Percentiles rank a stretch among this genome's conserved stretches.
Conservation (phyloP, 805 yeast species). For the Metahyphopichia silvanorum region DNA sequence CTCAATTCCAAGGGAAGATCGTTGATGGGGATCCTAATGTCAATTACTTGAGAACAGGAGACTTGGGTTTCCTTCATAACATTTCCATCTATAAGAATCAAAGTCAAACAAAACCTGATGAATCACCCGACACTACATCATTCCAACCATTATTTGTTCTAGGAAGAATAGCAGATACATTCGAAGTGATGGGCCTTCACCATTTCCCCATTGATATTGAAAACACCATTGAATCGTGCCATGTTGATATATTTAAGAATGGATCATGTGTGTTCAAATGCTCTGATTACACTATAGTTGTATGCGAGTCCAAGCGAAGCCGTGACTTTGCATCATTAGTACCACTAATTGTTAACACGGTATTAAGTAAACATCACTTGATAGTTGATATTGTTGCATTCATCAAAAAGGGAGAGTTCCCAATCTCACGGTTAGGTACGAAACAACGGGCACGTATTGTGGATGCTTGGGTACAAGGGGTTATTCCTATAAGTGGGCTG, state of each 20-base stretch:
- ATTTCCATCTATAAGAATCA: slow-evolving; percentile 47
- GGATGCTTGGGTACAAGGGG: slow-evolving; percentile 48
- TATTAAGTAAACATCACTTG: slow-evolving; percentile 77
- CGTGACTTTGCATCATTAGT: slow-evolving; percentile 67
- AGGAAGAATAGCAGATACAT: slow-evolving; percentile 81
- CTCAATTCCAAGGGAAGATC: slow-evolving; percentile 62
- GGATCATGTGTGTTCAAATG: slow-evolving; percentile 73
- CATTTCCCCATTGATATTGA: slow-evolving; percentile 88
- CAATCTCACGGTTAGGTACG: slow-evolving; percentile 68
- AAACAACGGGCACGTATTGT: slow-evolving; percentile 74
- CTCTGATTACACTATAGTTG: slow-evolving; percentile 72
- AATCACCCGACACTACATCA: slow-evolving; percentile 21
- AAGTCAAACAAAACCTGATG: slow-evolving; percentile 11
- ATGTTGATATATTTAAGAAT: slow-evolving; percentile 54
- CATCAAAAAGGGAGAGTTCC: slow-evolving; percentile 59
- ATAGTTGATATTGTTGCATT: slow-evolving; percentile 83
- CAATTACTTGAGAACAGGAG: slow-evolving; percentile 84
- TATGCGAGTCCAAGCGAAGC: slow-evolving; percentile 59
- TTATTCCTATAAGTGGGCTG: slow-evolving; percentile 38
- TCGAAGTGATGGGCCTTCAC: slow-evolving; percentile 87
- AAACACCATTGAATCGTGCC: slow-evolving; percentile 43
- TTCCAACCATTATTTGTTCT: slow-evolving; percentile 81
- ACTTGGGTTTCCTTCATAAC: slow-evolving; percentile 86
- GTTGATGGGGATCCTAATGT: slow-evolving; percentile 56
- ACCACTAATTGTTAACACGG: slow-evolving; percentile 76